phyloP scores from a whole-genome alignment of 2,329 filamentous ascomycete species.

The Ophiostoma sp. region DNA sequence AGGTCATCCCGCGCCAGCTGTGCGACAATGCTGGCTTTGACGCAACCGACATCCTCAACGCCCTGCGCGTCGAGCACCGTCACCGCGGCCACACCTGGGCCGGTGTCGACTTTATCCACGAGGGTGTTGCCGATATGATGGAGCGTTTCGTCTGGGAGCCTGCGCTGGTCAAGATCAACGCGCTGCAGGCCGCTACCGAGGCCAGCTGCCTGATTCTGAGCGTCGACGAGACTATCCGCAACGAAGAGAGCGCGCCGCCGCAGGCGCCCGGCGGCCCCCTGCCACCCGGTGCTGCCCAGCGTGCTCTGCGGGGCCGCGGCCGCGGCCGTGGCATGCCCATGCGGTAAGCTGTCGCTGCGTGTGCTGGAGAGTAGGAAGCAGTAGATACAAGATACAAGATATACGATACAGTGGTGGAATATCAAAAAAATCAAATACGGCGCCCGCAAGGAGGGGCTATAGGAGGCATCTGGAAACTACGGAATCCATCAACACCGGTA shows the following conservation, averaged over 20 bases:
- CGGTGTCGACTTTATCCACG: slow-evolving; percentile 88
- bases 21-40: slow-evolving; percentile 99
- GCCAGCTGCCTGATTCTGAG: slow-evolving; percentile 91
- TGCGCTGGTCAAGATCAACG: slow-evolving; percentile 91
- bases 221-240: slow-evolving; percentile 97
- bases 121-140: slow-evolving; percentile 92
- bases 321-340: slow-evolving; percentile 86
- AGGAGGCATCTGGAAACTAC: slow-evolving; percentile 11
- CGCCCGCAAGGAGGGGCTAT: background rate
- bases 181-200: slow-evolving; percentile 91
- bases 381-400: slow-evolving; percentile 1
- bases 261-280: slow-evolving; percentile 72
- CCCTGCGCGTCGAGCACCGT: slow-evolving; percentile 90
- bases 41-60: slow-evolving; percentile 95
- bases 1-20: slow-evolving; percentile 92
- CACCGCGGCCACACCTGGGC: slow-evolving; percentile 92
- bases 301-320: slow-evolving; percentile 63
- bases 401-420: slow-evolving; percentile 4
- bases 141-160: slow-evolving; percentile 97
- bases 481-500: slow-evolving; percentile 6
- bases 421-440: background rate
- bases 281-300: slow-evolving; percentile 78
- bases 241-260: slow-evolving; percentile 84
- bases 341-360: slow-evolving; percentile 45
- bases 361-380: background rate